Evolutionary conservation across 306 rosid genomes (phyloP).

Genomic region (Castanea crenata): DNA sequence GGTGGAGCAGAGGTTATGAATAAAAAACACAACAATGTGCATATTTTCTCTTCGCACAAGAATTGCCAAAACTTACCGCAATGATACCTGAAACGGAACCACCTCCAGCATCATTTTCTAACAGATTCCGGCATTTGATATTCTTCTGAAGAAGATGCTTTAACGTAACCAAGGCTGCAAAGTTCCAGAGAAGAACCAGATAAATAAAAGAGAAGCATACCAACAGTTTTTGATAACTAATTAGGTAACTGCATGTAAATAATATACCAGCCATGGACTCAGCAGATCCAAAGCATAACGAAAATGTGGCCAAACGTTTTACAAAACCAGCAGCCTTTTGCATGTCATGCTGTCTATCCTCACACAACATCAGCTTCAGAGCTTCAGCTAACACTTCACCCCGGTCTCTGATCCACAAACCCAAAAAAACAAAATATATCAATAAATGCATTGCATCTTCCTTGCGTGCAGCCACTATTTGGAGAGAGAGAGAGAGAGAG

Average conservation of each 20-base stretch:
- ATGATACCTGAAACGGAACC: slow-evolving; percentile 83
- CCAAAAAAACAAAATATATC: slow-evolving; percentile 1
- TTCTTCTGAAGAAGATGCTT: slow-evolving; percentile 94
- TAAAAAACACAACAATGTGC: not conserved
- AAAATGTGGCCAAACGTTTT: slow-evolving; percentile 78
- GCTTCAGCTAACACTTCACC: slow-evolving; percentile 94
- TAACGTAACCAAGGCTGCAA: slow-evolving; percentile 81
- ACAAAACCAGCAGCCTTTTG: slow-evolving; percentile 97
- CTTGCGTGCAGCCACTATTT: not conserved
- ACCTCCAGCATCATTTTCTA: slow-evolving; percentile 95
- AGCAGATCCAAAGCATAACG: slow-evolving; percentile 71
- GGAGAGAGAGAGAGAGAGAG: not conserved
- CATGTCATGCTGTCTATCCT: slow-evolving; percentile 97
- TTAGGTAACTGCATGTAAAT: slow-evolving; percentile 12
- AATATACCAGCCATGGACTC: slow-evolving; percentile 87
- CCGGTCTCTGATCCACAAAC: slow-evolving; percentile 61
- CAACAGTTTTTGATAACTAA: not conserved
- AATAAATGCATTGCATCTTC: slow-evolving; percentile 9
- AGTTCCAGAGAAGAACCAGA: slow-evolving; percentile 21
- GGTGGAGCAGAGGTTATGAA: not conserved
- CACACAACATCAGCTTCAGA: slow-evolving; percentile 89
- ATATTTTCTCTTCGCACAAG: not conserved
- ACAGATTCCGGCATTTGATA: slow-evolving; percentile 84
- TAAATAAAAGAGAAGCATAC: not conserved
- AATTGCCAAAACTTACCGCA: slow-evolving; percentile 50